phyloP scores from a whole-genome alignment of 352 stramenopile species.

The Sclerospora graminicola region DNA sequence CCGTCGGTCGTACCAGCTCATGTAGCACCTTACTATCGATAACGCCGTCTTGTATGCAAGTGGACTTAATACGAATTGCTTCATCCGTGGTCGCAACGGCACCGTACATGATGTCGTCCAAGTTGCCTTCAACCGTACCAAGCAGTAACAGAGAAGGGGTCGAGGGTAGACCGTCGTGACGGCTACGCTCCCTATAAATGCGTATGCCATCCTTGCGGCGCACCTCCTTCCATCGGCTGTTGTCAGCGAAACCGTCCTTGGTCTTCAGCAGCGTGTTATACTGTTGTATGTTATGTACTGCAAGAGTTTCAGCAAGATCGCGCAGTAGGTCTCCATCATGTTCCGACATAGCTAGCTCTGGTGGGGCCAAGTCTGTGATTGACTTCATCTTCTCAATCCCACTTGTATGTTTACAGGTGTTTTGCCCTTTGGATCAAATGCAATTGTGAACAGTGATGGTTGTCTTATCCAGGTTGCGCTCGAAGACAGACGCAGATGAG shows the following conservation, averaged over 20 bases:
- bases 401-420: background rate
- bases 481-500: slow-evolving; percentile 12
- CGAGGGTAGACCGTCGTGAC: slow-evolving; percentile 9
- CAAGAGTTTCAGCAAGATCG: slow-evolving; percentile 25
- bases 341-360: slow-evolving; percentile 19
- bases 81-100: slow-evolving; percentile 28
- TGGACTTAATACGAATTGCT: slow-evolving; percentile 34
- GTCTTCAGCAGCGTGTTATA: slow-evolving; percentile 40
- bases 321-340: slow-evolving; percentile 26
- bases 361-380: slow-evolving; percentile 9
- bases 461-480: too few relatives aligned
- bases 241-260: slow-evolving; percentile 30
- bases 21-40: slow-evolving; percentile 40
- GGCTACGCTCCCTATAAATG: slow-evolving; percentile 27
- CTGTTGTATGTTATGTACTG: slow-evolving; percentile 37
- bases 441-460: slow-evolving; percentile 6
- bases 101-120: slow-evolving; percentile 44
- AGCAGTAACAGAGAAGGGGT: slow-evolving; percentile 32
- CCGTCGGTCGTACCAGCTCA: slow-evolving; percentile 33
- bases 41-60: slow-evolving; percentile 37
- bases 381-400: slow-evolving; percentile 17
- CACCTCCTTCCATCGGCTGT: slow-evolving; percentile 25
- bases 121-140: slow-evolving; percentile 27
- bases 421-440: slow-evolving; percentile 11
- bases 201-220: slow-evolving; percentile 19